Evolutionary conservation across 2,329 filamentous ascomycete genomes (phyloP).

Genomic region (Colletotrichum melonis): DNA sequence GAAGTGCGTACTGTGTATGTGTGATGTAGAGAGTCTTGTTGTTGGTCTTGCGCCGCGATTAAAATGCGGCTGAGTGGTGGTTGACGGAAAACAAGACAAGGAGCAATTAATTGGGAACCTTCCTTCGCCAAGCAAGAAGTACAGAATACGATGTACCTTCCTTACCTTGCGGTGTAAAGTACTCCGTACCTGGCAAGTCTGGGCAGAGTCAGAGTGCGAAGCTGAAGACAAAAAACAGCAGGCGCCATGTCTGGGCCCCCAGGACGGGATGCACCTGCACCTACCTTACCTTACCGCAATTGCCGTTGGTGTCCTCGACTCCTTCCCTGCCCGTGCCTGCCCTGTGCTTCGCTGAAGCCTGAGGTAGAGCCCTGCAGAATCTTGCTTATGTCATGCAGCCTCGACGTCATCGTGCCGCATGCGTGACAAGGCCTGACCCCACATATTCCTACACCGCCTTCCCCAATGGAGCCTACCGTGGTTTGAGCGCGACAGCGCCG

Average conservation of each 20-base stretch:
- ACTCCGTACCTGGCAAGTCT: too few species aligned
- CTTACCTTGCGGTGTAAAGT: too few species aligned
- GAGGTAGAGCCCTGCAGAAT: not conserved
- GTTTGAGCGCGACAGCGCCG: constrained; percentile 9
- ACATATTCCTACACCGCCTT: not conserved
- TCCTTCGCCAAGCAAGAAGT: too few species aligned
- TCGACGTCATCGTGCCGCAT: constrained; percentile 17
- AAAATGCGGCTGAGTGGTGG: not conserved
- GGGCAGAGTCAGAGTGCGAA: not conserved
- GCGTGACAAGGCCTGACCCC: not conserved
- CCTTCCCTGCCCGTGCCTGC: too few species aligned
- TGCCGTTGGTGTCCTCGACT: constrained; percentile 9
- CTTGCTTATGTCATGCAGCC: constrained; percentile 15
- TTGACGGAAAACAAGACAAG: not conserved
- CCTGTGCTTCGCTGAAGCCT: too few species aligned
- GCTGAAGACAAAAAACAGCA: not conserved
- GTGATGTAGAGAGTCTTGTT: not conserved
- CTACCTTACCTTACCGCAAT: not conserved
- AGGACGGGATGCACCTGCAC: not conserved
- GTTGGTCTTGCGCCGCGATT: not conserved
- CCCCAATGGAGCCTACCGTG: constrained; percentile 7
- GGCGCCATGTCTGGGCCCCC: not conserved
- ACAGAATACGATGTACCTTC: too few species aligned
- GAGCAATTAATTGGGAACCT: not conserved
- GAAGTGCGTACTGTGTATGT: too few species aligned